phyloP scores from a whole-genome alignment of 2,329 filamentous ascomycete genomes.

The Penicillium concentricum region DNA sequence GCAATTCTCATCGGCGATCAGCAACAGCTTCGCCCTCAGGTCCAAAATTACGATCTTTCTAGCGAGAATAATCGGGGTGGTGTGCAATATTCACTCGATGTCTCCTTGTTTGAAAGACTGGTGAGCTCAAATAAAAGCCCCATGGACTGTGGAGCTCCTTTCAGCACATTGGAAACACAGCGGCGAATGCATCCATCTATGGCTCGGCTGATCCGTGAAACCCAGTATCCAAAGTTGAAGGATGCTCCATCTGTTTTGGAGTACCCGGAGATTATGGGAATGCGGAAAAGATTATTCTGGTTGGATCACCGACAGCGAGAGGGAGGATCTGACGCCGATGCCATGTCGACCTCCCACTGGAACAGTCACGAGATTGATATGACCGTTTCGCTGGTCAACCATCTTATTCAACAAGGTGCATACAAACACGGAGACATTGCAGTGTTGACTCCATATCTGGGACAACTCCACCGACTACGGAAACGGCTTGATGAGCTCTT shows the following conservation, averaged over 20 bases:
- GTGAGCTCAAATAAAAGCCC: slow-evolving; percentile 28
- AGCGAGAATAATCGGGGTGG: slow-evolving; percentile 34
- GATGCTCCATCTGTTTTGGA: slow-evolving; percentile 46
- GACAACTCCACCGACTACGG: slow-evolving; percentile 52
- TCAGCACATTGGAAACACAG: slow-evolving; percentile 55
- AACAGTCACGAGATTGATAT: slow-evolving; percentile 62
- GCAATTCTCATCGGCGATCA: slow-evolving; percentile 48
- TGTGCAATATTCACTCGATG: slow-evolving; percentile 46
- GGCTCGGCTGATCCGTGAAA: slow-evolving; percentile 56
- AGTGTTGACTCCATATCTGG: slow-evolving; percentile 63
- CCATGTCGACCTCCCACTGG: slow-evolving; percentile 43
- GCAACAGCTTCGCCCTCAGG: slow-evolving; percentile 43
- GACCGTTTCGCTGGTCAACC: slow-evolving; percentile 60
- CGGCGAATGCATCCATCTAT: slow-evolving; percentile 66
- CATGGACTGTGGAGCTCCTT: slow-evolving; percentile 31
- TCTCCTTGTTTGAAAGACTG: slow-evolving; percentile 55
- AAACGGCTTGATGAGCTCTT: slow-evolving; percentile 45
- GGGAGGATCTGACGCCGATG: slow-evolving; percentile 25
- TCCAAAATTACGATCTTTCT: slow-evolving; percentile 39
- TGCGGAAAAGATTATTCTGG: slow-evolving; percentile 53
- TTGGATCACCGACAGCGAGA: slow-evolving; percentile 50
- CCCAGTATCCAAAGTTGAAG: slow-evolving; percentile 54
- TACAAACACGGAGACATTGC: slow-evolving; percentile 65
- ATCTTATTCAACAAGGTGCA: slow-evolving; percentile 63
- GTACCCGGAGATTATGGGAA: slow-evolving; percentile 48